Evolutionary conservation across 129 eudicot genomes (phyloP), one percentile per base, ranked within the genome.

Genomic region (Flaveria robusta): DNA sequence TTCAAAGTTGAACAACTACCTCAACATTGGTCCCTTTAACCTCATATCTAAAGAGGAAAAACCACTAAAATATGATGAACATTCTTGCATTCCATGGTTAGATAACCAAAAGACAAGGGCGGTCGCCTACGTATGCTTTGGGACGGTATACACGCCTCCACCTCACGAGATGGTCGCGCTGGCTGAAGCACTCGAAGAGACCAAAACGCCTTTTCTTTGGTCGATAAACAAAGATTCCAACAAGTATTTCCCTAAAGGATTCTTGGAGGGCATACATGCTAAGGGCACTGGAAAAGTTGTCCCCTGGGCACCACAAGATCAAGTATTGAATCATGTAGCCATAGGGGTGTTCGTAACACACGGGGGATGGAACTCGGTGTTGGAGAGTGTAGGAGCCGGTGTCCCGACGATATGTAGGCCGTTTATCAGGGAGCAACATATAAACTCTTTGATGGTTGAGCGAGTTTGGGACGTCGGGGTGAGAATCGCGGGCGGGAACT

Each of bases 351-450:
- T 85, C 63, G 74, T 89, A 2, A 87, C 89, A 2, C 97, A 91
- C 16, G 74, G 87, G 14, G 97, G 97, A 9, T 89, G 90, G 92
- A 89, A 83, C 70, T 91, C 97, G 24, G 70, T 89, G 19, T 12
- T 89, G 75, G 97, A 91, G 72, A 85, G 96, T 58, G 27, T 91
- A 6, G 78, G 81, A 13, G 54, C 60, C 4, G 86, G 89, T 8
- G 91, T 91, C 43, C 88, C 97, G 13, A 43, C 89, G 85, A 82
- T 91, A 3, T 82, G 87, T 70, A 77, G 90, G 81, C 97, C 96
- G 1, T 82, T 83, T 59, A 20, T 83, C 7, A 96, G 88, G 34
- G 97, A 89, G 58, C 90, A 87, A 23, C 77, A 43, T 71, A n/a
- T 91, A 29, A 91, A 88, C 42, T 10, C 74, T 46, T 69, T 85